Percentiles rank a stretch among this genome's conserved stretches.
Evolutionary conservation across 1,284 basidiomycete genomes (phyloP).

Genomic region (Trichosporon sp.): DNA sequence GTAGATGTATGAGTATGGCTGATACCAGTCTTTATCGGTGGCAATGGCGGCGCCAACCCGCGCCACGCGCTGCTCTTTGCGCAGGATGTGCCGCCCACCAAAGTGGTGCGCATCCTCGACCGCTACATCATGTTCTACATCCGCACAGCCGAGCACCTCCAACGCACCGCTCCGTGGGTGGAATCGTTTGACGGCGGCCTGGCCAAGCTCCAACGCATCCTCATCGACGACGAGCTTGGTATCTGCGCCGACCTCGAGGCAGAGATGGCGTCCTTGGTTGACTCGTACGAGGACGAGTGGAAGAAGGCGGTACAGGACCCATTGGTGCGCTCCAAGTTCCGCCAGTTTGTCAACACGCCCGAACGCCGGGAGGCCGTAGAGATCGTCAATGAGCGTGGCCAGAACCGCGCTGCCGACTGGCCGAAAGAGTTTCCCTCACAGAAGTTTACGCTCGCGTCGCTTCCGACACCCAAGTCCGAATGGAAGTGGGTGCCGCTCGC

Average conservation of each 20-base stretch:
- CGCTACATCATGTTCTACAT: slow-evolving; percentile 74
- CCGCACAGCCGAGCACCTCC: slow-evolving; percentile 68
- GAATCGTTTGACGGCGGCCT: slow-evolving; percentile 40
- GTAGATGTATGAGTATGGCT: slow-evolving; percentile 35
- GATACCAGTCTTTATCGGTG: too few species aligned
- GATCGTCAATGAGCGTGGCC: slow-evolving; percentile 59
- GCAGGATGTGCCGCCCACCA: slow-evolving; percentile 65
- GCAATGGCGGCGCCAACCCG: too few species aligned
- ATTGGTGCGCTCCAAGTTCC: slow-evolving; percentile 63
- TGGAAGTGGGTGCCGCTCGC: too few species aligned
- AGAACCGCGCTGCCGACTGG: too few species aligned
- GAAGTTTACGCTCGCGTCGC: too few species aligned
- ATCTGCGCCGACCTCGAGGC: slow-evolving; percentile 72
- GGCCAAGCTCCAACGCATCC: slow-evolving; percentile 53
- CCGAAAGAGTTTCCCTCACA: too few species aligned
- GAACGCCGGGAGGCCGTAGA: slow-evolving; percentile 64
- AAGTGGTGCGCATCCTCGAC: slow-evolving; percentile 68
- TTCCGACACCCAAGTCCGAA: too few species aligned
- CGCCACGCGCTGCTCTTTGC: slow-evolving; percentile 55
- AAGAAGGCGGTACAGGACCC: slow-evolving; percentile 66
- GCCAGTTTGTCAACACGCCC: slow-evolving; percentile 68
- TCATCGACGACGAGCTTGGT: slow-evolving; percentile 74
- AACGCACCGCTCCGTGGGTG: slow-evolving; percentile 75
- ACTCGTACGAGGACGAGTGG: slow-evolving; percentile 74
- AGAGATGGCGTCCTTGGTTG: slow-evolving; percentile 70